Base-by-base conservation (phyloP, 2,329 filamentous ascomycete species). In the Colletotrichum limetticola region DNA sequence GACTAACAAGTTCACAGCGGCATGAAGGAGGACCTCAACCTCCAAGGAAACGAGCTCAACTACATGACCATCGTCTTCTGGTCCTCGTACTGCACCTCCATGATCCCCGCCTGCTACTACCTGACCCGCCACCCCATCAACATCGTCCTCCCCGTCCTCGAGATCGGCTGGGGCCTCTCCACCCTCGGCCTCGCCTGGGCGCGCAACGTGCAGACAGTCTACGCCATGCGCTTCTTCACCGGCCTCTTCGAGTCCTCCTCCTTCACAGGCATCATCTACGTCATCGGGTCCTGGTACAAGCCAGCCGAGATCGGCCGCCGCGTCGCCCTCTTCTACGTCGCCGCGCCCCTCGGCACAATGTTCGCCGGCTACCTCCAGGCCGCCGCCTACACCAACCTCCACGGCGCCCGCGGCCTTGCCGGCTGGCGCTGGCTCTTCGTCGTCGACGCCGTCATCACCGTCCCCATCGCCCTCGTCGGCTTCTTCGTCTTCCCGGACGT, bases 351-450 rank as follows among this genome's bases (percentile, higher is more conserved):
- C 0, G 88, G 87, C 1, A 81, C 83, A 30, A 89, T 90, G 86
- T 87, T 90, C 64, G 87, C 86, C 19, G 88, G 88, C 2, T 90
- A 89, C 72, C 82, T 90, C 0, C 87, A 89, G 79, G 85, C 88
- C 1, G 88, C 87, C 1, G 88, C 86, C 0, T 86, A 86, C 1
- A 88, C 89, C 76, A 87, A 88, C 62, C 81, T 90, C 0, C 85
- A 88, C 32, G 85, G 86, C 1, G 82, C 85, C 0, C 79, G 78
- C 8, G 88, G 87, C 0, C 82, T 88, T 76, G 80, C 85, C 0
- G 88, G 88, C 0, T 89, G 87, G 87, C 78, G 83, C 68, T 87
- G 85, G 88, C 79, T 90, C 0, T 91, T 91, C 64, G 86, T 91
- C 12, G 88, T 91, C n/a, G 89, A 90, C 72, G 87, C 87, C 1